Conservation (phyloP, 2,329 filamentous ascomycete species). For the Thelonectria rubi region DNA sequence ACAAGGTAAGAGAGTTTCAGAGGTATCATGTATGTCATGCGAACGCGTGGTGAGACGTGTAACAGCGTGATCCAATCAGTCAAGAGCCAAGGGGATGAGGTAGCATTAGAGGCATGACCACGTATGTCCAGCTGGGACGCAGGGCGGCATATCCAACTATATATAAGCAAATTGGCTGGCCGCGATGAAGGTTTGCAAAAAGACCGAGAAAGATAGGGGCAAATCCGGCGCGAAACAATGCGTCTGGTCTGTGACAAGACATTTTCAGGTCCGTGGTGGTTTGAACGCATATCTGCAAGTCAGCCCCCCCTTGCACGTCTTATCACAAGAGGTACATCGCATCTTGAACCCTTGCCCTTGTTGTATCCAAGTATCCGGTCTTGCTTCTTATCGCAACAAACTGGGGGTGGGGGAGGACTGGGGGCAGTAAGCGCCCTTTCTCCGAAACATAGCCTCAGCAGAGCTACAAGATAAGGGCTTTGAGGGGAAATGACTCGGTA, state of each 20-base stretch:
- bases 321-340: too few species aligned
- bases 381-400: constrained; percentile 11
- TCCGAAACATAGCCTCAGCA: constrained; percentile 4
- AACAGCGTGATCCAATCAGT: background rate
- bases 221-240: background rate
- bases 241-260: constrained; percentile 2
- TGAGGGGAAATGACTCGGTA: constrained; percentile 4
- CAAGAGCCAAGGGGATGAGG: background rate
- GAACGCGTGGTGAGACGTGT: background rate
- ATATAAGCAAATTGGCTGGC: background rate
- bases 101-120: background rate
- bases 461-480: constrained; percentile 8
- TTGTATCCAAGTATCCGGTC: constrained; percentile 20
- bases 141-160: background rate
- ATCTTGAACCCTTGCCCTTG: constrained; percentile 6
- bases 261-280: constrained; percentile 10
- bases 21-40: background rate
- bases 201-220: constrained; percentile 3
- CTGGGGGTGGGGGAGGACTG: constrained; percentile 11
- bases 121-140: background rate
- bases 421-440: constrained; percentile 4
- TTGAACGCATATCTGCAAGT: constrained; percentile 10
- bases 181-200: background rate
- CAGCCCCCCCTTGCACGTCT: constrained; percentile 6
- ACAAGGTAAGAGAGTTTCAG: background rate